Evolutionary conservation across 768 basidiomycete genomes (phyloP), one percentile per base, ranked within the genome.

Genomic region (Macrolepiota albuminosa): DNA sequence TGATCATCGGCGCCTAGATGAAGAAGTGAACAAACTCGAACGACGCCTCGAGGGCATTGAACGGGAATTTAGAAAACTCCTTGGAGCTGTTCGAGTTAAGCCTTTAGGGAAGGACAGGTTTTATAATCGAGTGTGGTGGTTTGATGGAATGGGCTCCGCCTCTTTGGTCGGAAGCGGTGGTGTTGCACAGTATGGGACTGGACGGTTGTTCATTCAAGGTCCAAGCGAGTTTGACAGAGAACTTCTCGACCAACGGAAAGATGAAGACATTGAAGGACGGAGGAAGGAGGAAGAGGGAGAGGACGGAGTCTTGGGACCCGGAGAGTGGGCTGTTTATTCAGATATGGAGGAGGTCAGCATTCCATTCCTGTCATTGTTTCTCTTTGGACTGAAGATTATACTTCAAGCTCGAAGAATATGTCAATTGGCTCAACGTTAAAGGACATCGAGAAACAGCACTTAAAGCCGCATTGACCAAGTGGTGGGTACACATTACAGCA

Each of bases 61-160:
- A 70, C 88, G 93, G 48, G 96, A 98, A 62, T 99, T 98, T 76
- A 81, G 97, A 63, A 89, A 95, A 71, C 81, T 93, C 52, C 78
- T 93, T 45, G 91, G 93, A 58, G 85, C 88, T 6, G 83, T 95
- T 52, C 83, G 97, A 56, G 87, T 92, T 24, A 90, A 93, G 67
- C 93, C 95, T 1, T 68, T 98, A 54, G 97, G 97, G 14, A 82
- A 84, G 63, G 97, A 99, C 70, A 82, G 97, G 56, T 99, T 98
- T 73, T 90, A 91, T 68, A 96, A 97, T 70, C 86, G 92, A 36
- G 80, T 97, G 60, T 99, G 96, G 96, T 99, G 96, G 96, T 93
- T 98, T 70, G 96, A 99, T 73, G 96, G 96, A 10, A 84, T 95
- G 81, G 96, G 96, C 7, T 86, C 88, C 6, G 88, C 87, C 50